Percentiles rank a stretch among this genome's conserved stretches.
Conservation (phyloP, 2,329 filamentous ascomycete genomes). For the Curvularia hawaiiensis region DNA sequence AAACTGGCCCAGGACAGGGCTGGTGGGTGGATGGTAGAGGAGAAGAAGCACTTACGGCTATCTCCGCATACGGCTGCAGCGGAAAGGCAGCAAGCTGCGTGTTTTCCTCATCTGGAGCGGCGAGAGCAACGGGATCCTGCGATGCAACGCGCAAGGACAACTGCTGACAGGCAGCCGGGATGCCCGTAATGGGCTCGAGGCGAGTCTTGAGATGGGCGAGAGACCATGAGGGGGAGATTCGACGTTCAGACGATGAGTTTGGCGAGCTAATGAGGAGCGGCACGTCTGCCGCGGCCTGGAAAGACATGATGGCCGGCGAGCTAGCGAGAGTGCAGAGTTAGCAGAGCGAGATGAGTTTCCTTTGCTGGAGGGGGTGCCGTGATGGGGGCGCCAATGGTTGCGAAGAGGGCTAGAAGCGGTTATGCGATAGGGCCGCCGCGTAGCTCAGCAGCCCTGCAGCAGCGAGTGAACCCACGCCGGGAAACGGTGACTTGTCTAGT, state of each 20-base stretch:
- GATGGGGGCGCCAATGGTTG: constrained; percentile 17
- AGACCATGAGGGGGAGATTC: constrained; percentile 90
- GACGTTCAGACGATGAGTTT: constrained; percentile 81
- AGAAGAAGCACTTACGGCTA: constrained; percentile 68
- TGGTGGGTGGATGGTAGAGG: constrained; percentile 22
- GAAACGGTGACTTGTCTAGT: constrained; percentile 8
- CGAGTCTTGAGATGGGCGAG: constrained; percentile 83
- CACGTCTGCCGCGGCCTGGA: constrained; percentile 68
- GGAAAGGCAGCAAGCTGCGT: constrained; percentile 68
- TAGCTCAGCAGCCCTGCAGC: constrained; percentile 6
- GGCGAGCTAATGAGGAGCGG: constrained; percentile 77
- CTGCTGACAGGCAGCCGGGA: constrained; percentile 79
- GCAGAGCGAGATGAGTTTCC: constrained; percentile 17
- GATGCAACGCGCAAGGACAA: constrained; percentile 72
- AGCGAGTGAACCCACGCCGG: constrained; percentile 4
- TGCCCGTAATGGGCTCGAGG: constrained; percentile 90
- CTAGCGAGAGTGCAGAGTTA: constrained; percentile 13
- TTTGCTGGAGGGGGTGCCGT: constrained; percentile 13
- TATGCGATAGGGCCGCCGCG: not conserved
- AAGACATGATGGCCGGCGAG: constrained; percentile 31
- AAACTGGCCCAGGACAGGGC: constrained; percentile 20
- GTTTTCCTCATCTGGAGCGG: constrained; percentile 74
- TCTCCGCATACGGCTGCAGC: constrained; percentile 75
- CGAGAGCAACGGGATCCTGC: constrained; percentile 67
- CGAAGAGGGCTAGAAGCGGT: not conserved